These are phyloP conservation scores for Podaxis sp. DNA, from an alignment of 768 basidiomycete species.

Conservation along the genomic window DNA sequence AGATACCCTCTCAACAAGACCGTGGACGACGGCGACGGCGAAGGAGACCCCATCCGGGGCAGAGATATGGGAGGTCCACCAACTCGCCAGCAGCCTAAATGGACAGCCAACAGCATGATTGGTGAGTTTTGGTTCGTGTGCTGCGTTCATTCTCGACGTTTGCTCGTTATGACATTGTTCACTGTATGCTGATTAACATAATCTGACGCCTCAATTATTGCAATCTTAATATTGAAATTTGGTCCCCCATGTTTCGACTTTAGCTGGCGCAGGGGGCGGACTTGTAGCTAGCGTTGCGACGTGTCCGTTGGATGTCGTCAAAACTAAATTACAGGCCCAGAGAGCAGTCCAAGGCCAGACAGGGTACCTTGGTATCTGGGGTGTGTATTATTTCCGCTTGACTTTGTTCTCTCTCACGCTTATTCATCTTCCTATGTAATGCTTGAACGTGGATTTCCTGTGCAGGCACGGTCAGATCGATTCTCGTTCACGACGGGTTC, in stretches of 20 bases:
- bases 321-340: conserved; percentile 97
- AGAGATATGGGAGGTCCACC: conserved; percentile 55
- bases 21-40: not conserved
- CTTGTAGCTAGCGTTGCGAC: conserved; percentile 90
- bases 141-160: not conserved
- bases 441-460: not conserved
- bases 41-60: conserved; percentile 39
- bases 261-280: conserved; percentile 94
- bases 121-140: conserved; percentile 39
- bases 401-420: conserved; percentile 1
- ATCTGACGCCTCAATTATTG: not conserved
- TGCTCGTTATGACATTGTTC: not conserved
- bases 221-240: too few relatives aligned
- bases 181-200: not conserved
- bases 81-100: conserved; percentile 42
- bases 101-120: conserved; percentile 79
- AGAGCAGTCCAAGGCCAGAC: conserved; percentile 60
- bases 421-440: conserved; percentile 1
- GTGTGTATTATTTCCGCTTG: conserved; percentile 35
- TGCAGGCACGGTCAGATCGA: conserved; percentile 36
- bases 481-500: conserved; percentile 64
- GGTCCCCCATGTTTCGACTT: not conserved
- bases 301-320: conserved; percentile 96
- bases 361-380: conserved; percentile 73
- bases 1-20: conserved; percentile 16